Evolutionary conservation across 805 yeast genomes (phyloP).

Genomic region (Teunomyces tritomae): DNA sequence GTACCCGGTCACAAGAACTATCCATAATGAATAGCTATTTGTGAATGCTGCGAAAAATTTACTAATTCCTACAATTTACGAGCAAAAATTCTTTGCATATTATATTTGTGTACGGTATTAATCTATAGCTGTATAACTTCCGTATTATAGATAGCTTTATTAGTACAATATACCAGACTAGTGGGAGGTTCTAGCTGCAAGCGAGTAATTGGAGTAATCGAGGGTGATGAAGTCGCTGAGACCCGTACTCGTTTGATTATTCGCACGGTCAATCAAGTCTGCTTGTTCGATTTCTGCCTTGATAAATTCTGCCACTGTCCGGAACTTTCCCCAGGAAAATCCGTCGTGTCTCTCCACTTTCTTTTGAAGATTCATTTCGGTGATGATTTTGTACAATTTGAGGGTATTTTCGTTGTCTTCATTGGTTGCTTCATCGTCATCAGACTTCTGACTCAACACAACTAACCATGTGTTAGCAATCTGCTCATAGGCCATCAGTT

Average conservation of each 20-base stretch:
- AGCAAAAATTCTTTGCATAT: no score
- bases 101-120: no score
- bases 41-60: background rate
- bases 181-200: slow-evolving; percentile 33
- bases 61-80: no score
- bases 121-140: no score
- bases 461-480: slow-evolving; percentile 57
- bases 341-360: slow-evolving; percentile 47
- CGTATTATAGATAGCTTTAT: no score
- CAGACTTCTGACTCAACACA: slow-evolving; percentile 29
- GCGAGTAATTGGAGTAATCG: slow-evolving; percentile 42
- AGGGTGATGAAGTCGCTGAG: slow-evolving; percentile 40
- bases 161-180: slow-evolving; percentile 4
- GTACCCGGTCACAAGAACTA: background rate
- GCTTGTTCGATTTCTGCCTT: slow-evolving; percentile 35
- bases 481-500: slow-evolving; percentile 57
- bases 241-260: slow-evolving; percentile 10
- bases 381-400: slow-evolving; percentile 28
- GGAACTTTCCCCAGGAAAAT: slow-evolving; percentile 39
- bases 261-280: slow-evolving; percentile 22
- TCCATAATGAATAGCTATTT: no score
- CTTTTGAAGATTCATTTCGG: slow-evolving; percentile 37
- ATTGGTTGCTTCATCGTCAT: slow-evolving; percentile 7
- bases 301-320: slow-evolving; percentile 43
- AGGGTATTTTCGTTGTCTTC: slow-evolving; percentile 14